Conservation (phyloP, 116 monocot genomes). For the Trichopus zeylanicus region DNA sequence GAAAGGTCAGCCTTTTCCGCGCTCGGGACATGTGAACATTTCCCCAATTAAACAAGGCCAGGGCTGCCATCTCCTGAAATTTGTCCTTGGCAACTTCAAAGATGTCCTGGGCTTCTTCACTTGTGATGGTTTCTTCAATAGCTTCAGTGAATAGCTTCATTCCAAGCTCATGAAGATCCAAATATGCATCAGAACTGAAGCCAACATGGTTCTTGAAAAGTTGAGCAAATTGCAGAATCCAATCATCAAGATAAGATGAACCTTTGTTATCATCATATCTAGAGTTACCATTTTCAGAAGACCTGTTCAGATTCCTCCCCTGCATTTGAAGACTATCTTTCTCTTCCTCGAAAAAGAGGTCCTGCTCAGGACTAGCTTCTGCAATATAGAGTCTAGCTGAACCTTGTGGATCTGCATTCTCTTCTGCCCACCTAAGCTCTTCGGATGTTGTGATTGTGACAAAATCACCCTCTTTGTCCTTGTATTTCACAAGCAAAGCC, state of each 20-base stretch:
- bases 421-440: constrained; percentile 79
- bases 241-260: constrained; percentile 34
- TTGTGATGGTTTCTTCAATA: constrained; percentile 57
- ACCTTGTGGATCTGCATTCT: constrained; percentile 51
- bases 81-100: constrained; percentile 47
- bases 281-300: constrained; percentile 27
- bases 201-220: constrained; percentile 62
- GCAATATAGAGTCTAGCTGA: constrained; percentile 52
- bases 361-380: constrained; percentile 61
- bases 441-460: constrained; percentile 78
- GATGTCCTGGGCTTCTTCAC: constrained; percentile 62
- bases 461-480: constrained; percentile 84
- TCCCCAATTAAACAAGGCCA: constrained; percentile 79
- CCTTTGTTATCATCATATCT: constrained; percentile 19
- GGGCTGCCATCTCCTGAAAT: constrained; percentile 68
- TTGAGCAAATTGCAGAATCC: constrained; percentile 58
- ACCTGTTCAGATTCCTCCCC: constrained; percentile 10
- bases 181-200: constrained; percentile 42
- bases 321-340: constrained; percentile 10
- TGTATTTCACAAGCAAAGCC: constrained; percentile 71
- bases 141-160: constrained; percentile 64
- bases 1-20: constrained; percentile 33
- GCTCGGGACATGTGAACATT: constrained; percentile 80
- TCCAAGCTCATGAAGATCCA: constrained; percentile 63
- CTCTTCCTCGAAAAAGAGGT: constrained; percentile 25